Evolutionary conservation across 331 rosid genomes (phyloP).

Genomic region (Malus hybrid): DNA sequence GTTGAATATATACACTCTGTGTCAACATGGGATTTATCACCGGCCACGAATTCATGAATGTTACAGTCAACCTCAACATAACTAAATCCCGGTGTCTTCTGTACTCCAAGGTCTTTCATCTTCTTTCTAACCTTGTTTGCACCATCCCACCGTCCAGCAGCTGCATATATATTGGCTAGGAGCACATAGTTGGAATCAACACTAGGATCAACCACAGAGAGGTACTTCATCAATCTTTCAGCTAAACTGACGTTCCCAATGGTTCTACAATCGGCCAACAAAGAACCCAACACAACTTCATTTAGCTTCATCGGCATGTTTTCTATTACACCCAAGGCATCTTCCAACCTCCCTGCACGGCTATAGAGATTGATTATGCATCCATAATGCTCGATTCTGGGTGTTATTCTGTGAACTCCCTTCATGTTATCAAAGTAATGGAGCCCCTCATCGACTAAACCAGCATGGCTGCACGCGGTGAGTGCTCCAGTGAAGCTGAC

Average conservation of each 20-base stretch:
- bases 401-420: constrained; percentile 34
- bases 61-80: constrained; percentile 61
- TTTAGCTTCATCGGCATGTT: constrained; percentile 80
- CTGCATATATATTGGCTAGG: constrained; percentile 71
- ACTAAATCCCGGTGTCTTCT: constrained; percentile 63
- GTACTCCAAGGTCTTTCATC: constrained; percentile 62
- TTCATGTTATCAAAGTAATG: constrained; percentile 49
- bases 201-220: constrained; percentile 39
- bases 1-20: constrained; percentile 28
- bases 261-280: constrained; percentile 75
- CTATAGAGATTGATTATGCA: constrained; percentile 74
- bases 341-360: constrained; percentile 71
- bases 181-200: constrained; percentile 75
- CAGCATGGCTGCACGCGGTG: constrained; percentile 70
- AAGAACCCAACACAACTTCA: constrained; percentile 72
- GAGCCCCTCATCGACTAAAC: constrained; percentile 51
- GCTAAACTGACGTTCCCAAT: constrained; percentile 53
- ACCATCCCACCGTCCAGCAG: constrained; percentile 69
- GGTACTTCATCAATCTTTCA: constrained; percentile 54
- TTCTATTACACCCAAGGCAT: constrained; percentile 51
- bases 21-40: constrained; percentile 56
- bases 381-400: constrained; percentile 72
- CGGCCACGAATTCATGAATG: constrained; percentile 62
- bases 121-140: constrained; percentile 53
- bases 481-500: constrained; percentile 77